A percentile compares a stretch with the other conserved stretches of the same genome.
phyloP scores from a whole-genome alignment of 1,284 basidiomycete species.

The Apiotrichum sp. region DNA sequence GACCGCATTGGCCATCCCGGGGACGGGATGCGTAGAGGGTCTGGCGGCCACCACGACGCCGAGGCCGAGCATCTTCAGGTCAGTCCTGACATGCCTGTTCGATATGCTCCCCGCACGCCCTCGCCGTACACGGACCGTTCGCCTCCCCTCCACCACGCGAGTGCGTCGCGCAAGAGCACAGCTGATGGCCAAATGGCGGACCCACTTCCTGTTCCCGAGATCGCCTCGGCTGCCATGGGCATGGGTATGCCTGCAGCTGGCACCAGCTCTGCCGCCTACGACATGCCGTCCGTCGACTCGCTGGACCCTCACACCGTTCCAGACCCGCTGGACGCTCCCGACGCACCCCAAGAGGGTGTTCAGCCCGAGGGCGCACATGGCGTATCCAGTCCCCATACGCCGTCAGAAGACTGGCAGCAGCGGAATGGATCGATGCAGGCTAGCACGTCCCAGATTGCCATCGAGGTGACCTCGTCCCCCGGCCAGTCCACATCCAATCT shows the following conservation, averaged over 20 bases:
- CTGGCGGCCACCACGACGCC: not conserved
- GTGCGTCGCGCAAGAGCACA: not conserved
- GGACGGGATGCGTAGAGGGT: not conserved
- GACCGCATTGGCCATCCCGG: conserved; percentile 14
- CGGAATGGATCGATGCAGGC: not conserved
- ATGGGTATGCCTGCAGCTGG: not conserved
- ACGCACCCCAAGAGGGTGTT: not conserved
- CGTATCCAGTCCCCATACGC: not conserved
- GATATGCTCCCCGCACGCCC: not conserved
- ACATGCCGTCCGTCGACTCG: not conserved
- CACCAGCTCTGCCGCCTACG: not conserved
- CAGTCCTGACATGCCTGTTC: conserved; percentile 4
- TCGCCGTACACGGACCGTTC: conserved; percentile 5
- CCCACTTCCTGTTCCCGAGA: not conserved
- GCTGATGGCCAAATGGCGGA: not conserved
- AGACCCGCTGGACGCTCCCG: not conserved
- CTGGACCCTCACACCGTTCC: not conserved
- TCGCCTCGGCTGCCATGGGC: not conserved
- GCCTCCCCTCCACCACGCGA: not conserved
- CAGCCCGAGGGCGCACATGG: not conserved
- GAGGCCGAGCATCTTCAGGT: conserved; percentile 14
- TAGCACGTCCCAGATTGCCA: conserved; percentile 5
- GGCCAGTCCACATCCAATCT: conserved; percentile 10
- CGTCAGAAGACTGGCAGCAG: not conserved
- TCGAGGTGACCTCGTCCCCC: conserved; percentile 14